Conservation (phyloP, 78 protist species). For the Dictyostelium firmibasis region DNA sequence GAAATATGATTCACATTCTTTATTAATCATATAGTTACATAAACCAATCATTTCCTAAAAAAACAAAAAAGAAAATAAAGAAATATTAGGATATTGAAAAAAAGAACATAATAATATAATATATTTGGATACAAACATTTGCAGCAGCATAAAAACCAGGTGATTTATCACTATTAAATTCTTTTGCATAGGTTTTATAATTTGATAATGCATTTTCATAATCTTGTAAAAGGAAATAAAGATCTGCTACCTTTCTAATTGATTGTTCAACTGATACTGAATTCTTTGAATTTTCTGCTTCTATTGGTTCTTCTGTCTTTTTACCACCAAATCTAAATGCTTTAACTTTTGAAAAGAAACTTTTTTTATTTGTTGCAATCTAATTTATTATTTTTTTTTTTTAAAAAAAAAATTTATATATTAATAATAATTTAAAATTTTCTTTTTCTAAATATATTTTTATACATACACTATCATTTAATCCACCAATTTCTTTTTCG, state of each 20-base stretch:
- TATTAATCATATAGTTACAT: slow-evolving; percentile 69
- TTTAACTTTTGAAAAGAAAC: slow-evolving; percentile 67
- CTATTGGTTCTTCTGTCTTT: slow-evolving; percentile 32
- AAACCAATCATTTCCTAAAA: slow-evolving; percentile 74
- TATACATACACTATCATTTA: slow-evolving; percentile 48
- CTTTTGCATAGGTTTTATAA: slow-evolving; percentile 40
- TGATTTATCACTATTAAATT: slow-evolving; percentile 44
- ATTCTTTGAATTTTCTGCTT: neutral
- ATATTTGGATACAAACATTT: slow-evolving; percentile 12
- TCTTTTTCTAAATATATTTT: neutral
- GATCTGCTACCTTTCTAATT: slow-evolving; percentile 40
- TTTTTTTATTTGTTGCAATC: slow-evolving; percentile 69
- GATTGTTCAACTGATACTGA: slow-evolving; percentile 18
- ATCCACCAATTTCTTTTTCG: slow-evolving; percentile 37
- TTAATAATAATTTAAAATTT: neutral
- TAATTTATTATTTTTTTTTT: neutral
- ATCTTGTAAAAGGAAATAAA: slow-evolving; percentile 56
- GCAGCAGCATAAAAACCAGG: slow-evolving; percentile 62
- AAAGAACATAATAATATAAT: neutral
- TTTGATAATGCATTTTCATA: slow-evolving; percentile 64
- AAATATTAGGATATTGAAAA: neutral
- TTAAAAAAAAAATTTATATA: neutral
- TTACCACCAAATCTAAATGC: slow-evolving; percentile 66
- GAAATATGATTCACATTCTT: slow-evolving; percentile 62
- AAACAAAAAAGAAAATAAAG: too few species aligned